Evolutionary conservation across 768 basidiomycete species (phyloP), one percentile per base, ranked within the genome.

Genomic region (Leccinum subgranulosum): DNA sequence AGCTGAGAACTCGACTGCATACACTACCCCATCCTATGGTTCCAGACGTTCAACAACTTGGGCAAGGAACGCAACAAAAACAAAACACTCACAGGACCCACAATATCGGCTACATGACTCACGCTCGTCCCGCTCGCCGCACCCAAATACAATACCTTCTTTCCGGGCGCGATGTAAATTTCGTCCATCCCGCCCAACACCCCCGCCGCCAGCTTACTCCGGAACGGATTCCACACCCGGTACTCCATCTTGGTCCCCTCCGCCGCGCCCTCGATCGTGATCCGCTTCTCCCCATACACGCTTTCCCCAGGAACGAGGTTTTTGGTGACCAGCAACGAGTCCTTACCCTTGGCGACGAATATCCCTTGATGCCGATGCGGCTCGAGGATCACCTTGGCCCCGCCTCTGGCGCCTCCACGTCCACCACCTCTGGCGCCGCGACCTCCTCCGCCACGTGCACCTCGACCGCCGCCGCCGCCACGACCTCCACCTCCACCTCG

Each of bases 171-270:
- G 70, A 99, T 94, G 76, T 81, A 94, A 66, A 98, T 93, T 56
- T 92, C 77, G 68, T 98, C 97, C 75, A 99, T 78, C 68, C 97
- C 97, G 61, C 94, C 92, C 58, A 98, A 79, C 51, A 98, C 91
- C 74, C 97, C 97, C 36, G 97, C 97, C 29, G 97, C 97, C 64
- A 99, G 74, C 80, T 98, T 99, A 70, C 84, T 86, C 64, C 97
- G 84, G 86, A 99, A 99, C 49, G 97, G 97, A 78, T 99, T 99
- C 97, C 97, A 99, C 29, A 99, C 97, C 55, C 97, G 83, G 76
- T 98, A 99, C 76, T 99, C 97, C 62, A 85, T 81, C 78, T 99
- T 99, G 58, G 88, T 90, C 45, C 82, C 88, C 46, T 88, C 90
- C 19, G 79, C 83, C 46, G 81, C 85, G 19, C 76, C 77, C 14